Conservation (phyloP, 495 filamentous ascomycete genomes). For the Diplogelasinospora grovesii region DNA sequence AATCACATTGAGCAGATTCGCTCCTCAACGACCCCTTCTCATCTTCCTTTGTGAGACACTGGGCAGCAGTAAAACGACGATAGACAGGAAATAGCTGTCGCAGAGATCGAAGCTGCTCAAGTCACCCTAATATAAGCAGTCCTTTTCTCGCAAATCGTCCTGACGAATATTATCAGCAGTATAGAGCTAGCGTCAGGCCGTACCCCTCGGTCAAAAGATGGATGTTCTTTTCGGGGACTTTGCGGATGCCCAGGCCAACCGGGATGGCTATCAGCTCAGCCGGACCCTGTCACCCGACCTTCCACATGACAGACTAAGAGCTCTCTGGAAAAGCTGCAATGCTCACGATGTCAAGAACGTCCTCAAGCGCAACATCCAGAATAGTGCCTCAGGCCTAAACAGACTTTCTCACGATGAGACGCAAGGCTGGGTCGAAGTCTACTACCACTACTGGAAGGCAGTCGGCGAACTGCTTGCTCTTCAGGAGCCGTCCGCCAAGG, state of each 20-base stretch:
- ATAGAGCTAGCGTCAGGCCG: too few relatives aligned
- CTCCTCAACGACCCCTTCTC: too few relatives aligned
- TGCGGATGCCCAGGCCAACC: constrained; percentile 43
- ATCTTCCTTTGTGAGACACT: too few relatives aligned
- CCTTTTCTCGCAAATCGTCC: too few relatives aligned
- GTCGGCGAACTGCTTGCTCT: constrained; percentile 58
- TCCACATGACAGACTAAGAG: constrained; percentile 48
- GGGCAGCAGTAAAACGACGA: too few relatives aligned
- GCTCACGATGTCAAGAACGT: constrained; percentile 46
- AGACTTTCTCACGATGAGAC: constrained; percentile 57
- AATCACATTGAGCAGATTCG: too few relatives aligned
- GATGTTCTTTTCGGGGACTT: constrained; percentile 51
- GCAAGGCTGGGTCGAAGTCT: constrained; percentile 75
- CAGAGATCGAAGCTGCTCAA: too few relatives aligned
- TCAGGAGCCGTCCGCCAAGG: constrained; percentile 32
- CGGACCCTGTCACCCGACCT: constrained; percentile 61
- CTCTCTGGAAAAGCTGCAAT: constrained; percentile 60
- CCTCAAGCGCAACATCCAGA: constrained; percentile 54
- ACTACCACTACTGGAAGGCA: constrained; percentile 75
- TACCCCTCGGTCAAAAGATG: constrained; percentile 52
- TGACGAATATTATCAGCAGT: too few relatives aligned
- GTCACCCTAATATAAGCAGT: too few relatives aligned
- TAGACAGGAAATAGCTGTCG: too few relatives aligned
- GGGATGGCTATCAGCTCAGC: constrained; percentile 60
- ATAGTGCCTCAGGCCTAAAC: constrained; percentile 30